Conservation (phyloP, 345 rosid species). For the Hibiscus tridactylites region DNA sequence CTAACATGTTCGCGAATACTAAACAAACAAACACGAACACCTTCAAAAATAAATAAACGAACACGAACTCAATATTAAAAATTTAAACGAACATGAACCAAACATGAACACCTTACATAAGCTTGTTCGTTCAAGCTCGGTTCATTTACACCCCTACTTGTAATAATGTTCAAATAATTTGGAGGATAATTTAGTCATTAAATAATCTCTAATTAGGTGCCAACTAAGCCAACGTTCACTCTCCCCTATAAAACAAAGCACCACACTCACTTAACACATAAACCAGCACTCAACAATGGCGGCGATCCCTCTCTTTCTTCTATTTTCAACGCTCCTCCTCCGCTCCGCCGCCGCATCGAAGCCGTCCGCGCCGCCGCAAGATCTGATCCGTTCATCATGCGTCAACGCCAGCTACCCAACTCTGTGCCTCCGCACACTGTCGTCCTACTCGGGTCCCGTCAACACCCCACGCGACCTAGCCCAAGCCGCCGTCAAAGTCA, state of each 20-base stretch:
- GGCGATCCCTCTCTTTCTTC: not conserved
- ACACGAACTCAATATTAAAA: too few species aligned
- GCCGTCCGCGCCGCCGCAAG: conserved; percentile 6
- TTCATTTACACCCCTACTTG: too few species aligned
- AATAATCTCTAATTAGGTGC: too few species aligned
- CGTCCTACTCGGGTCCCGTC: conserved; percentile 57
- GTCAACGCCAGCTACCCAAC: conserved; percentile 63
- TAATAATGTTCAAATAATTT: too few species aligned
- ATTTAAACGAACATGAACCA: too few species aligned
- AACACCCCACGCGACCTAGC: conserved; percentile 59
- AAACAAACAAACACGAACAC: too few species aligned
- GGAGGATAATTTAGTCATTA: conserved; percentile 5
- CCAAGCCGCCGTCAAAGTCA: conserved; percentile 59
- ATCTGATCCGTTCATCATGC: conserved; percentile 62
- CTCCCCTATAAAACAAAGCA: not conserved
- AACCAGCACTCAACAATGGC: not conserved
- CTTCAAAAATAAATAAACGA: too few species aligned
- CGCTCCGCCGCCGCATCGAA: conserved; percentile 14
- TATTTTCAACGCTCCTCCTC: conserved; percentile 14
- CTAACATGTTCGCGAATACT: too few species aligned
- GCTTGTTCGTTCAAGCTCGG: too few species aligned
- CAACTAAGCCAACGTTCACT: not conserved
- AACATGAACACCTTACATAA: too few species aligned
- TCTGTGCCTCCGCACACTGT: conserved; percentile 64
- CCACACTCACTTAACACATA: not conserved